Conservation (phyloP, 2,329 filamentous ascomycete species). For the Ophiostoma tasmaniense region DNA sequence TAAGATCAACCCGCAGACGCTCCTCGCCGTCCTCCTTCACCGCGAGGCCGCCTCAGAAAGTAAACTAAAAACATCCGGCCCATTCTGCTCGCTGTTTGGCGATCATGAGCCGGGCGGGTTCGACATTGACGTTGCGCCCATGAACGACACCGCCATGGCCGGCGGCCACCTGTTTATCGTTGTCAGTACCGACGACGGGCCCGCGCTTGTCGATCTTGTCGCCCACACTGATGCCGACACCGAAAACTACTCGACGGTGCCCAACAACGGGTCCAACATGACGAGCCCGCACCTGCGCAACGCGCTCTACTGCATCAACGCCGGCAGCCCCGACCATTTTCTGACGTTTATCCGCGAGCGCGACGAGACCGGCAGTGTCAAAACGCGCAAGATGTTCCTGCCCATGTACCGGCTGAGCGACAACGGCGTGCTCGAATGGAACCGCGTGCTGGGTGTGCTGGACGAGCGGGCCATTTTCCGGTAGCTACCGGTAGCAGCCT, state of each 20-base stretch:
- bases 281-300: not conserved
- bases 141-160: conserved; percentile 3
- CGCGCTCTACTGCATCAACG: conserved; percentile 9
- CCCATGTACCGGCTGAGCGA: conserved; percentile 10
- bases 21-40: not conserved
- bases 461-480: conserved; percentile 7
- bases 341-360: not conserved
- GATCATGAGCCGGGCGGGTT: not conserved
- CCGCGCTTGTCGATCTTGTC: not conserved
- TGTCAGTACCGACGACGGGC: not conserved
- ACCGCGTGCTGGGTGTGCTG: conserved; percentile 4
- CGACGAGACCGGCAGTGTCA: not conserved
- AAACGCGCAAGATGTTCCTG: conserved; percentile 3
- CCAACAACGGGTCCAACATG: conserved; percentile 1
- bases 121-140: conserved; percentile 1
- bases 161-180: conserved; percentile 6
- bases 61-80: not conserved
- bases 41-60: not conserved
- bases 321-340: conserved; percentile 2
- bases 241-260: not conserved
- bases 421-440: not conserved
- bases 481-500: not conserved
- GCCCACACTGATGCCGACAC: not conserved
- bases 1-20: conserved; percentile 6
- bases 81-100: conserved; percentile 2